Percentiles rank a stretch among this genome's conserved stretches.
Conservation (phyloP, 1,139 yeast species). For the Kodamaea fungicola region DNA sequence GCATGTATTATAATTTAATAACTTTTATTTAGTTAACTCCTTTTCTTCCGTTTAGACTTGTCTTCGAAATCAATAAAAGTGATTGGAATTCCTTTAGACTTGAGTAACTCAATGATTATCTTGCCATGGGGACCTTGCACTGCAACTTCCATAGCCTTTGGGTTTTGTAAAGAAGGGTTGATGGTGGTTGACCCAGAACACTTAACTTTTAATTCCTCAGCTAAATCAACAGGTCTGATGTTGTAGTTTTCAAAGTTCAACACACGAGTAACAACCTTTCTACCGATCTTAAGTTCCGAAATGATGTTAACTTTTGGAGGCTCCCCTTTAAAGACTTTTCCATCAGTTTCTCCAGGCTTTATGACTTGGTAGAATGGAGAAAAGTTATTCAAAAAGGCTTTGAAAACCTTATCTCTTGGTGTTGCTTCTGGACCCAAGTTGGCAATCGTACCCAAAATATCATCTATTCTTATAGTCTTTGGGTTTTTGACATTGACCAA, state of each 20-base stretch:
- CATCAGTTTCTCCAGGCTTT: constrained; percentile 41
- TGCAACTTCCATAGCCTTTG: constrained; percentile 61
- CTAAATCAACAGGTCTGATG: constrained; percentile 61
- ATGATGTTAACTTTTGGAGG: constrained; percentile 65
- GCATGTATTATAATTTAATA: background rate
- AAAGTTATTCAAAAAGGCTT: constrained; percentile 50
- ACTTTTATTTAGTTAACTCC: background rate
- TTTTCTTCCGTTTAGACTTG: constrained; percentile 15
- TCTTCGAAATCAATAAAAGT: constrained; percentile 63
- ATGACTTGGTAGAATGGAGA: constrained; percentile 57
- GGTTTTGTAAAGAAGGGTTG: constrained; percentile 51
- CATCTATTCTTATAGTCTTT: constrained; percentile 55
- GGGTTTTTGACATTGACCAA: constrained; percentile 47
- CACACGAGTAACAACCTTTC: constrained; percentile 74
- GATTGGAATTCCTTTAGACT: constrained; percentile 62
- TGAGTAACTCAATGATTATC: constrained; percentile 54
- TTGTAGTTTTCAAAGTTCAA: constrained; percentile 66
- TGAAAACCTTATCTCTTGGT: constrained; percentile 51
- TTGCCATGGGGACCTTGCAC: constrained; percentile 91
- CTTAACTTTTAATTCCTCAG: constrained; percentile 66
- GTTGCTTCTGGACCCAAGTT: constrained; percentile 22
- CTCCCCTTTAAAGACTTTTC: constrained; percentile 53
- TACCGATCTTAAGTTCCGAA: constrained; percentile 77
- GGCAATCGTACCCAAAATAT: constrained; percentile 26
- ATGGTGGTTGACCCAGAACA: constrained; percentile 91